These are phyloP conservation scores for Penicillium parvum DNA, from an alignment of 495 filamentous ascomycete species.

Conservation along the genomic window DNA sequence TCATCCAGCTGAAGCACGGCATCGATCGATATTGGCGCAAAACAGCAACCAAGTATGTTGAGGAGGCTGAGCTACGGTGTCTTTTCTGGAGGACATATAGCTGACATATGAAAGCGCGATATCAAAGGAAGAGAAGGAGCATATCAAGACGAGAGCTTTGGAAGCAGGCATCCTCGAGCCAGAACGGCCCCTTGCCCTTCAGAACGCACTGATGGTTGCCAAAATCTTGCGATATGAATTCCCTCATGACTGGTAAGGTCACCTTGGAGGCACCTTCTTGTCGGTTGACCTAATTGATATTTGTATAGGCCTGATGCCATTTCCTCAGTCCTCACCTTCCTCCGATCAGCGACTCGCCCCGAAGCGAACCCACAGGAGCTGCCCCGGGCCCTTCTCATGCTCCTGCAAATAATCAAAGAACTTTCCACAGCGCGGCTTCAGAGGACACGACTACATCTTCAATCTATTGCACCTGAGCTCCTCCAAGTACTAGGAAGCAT, in stretches of 20 bases:
- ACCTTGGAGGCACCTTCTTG: background rate
- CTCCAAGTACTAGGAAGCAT: slow-evolving; percentile 70
- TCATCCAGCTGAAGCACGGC: slow-evolving; percentile 93
- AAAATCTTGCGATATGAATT: slow-evolving; percentile 89
- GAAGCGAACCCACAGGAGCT: slow-evolving; percentile 52
- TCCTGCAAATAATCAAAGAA: slow-evolving; percentile 87
- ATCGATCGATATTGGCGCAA: slow-evolving; percentile 92
- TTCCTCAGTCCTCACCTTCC: slow-evolving; percentile 51
- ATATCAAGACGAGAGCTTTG: slow-evolving; percentile 69
- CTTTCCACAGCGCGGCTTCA: slow-evolving; percentile 72
- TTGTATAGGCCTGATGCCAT: slow-evolving; percentile 47
- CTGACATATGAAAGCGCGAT: slow-evolving; percentile 55
- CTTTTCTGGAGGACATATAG: background rate
- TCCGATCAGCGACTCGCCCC: slow-evolving; percentile 48
- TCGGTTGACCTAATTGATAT: slow-evolving; percentile 5
- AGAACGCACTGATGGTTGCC: slow-evolving; percentile 81
- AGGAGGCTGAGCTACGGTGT: background rate
- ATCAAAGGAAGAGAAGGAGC: slow-evolving; percentile 64
- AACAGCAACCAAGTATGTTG: slow-evolving; percentile 55
- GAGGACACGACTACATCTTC: slow-evolving; percentile 64
- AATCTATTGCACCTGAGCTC: slow-evolving; percentile 72
- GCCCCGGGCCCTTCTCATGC: slow-evolving; percentile 65
- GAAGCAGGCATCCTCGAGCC: slow-evolving; percentile 70
- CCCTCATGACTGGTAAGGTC: slow-evolving; percentile 67
- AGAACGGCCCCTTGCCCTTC: slow-evolving; percentile 66